phyloP scores from a whole-genome alignment of 2,329 filamentous ascomycete genomes.

The Aureobasidium sp. region DNA sequence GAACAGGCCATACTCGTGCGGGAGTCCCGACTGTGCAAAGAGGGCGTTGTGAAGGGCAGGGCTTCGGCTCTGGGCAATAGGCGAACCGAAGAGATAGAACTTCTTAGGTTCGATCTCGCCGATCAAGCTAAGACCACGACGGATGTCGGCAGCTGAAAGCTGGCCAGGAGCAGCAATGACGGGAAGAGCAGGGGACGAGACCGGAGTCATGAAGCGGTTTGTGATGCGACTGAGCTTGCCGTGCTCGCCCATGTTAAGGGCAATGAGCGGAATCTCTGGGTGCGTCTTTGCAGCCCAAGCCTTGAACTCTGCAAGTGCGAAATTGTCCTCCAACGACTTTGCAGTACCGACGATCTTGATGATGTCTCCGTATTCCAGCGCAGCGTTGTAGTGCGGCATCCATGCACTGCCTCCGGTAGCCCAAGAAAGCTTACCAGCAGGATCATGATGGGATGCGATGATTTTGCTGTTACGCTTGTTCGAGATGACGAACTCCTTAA shows the following conservation, averaged over 20 bases:
- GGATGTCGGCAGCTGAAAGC: constrained; percentile 81
- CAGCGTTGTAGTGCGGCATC: constrained; percentile 82
- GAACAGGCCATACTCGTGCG: constrained; percentile 67
- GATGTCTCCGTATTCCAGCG: constrained; percentile 80
- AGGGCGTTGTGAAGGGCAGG: constrained; percentile 84
- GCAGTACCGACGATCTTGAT: constrained; percentile 91
- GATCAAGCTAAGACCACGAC: constrained; percentile 66
- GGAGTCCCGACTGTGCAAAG: constrained; percentile 68
- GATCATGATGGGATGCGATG: constrained; percentile 94
- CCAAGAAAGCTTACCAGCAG: constrained; percentile 72
- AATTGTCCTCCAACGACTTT: constrained; percentile 72
- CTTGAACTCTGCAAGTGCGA: constrained; percentile 74
- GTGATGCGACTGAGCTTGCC: constrained; percentile 86
- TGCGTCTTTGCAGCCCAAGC: constrained; percentile 63
- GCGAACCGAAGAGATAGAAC: constrained; percentile 83
- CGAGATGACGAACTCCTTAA: constrained; percentile 48
- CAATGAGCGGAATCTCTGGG: constrained; percentile 70
- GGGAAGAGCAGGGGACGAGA: constrained; percentile 80
- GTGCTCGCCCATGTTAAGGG: constrained; percentile 84
- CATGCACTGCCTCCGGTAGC: constrained; percentile 62
- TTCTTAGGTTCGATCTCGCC: constrained; percentile 67
- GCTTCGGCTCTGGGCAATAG: constrained; percentile 73
- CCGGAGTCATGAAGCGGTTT: constrained; percentile 89
- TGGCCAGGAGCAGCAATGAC: constrained; percentile 93
- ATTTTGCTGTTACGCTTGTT: constrained; percentile 67